A percentile compares a stretch with the other conserved stretches of the same genome.
These are phyloP conservation scores for Aspergillus fumigatiaffinis DNA, from an alignment of 2,329 filamentous ascomycete genomes.

Conservation along the genomic window DNA sequence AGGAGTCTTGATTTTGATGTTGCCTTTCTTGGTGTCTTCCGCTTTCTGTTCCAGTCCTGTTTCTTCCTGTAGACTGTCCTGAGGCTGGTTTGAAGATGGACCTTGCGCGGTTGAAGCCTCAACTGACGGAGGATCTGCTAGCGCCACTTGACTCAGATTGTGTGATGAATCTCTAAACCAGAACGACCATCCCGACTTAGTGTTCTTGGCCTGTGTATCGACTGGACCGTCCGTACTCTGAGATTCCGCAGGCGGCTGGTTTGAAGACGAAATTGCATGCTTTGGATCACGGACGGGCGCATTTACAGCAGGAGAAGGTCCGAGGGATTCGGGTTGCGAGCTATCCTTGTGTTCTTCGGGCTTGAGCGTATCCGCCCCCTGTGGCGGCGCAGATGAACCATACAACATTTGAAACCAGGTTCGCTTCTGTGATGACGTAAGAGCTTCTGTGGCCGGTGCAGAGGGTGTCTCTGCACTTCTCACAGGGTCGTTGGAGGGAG, in stretches of 20 bases:
- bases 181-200: slow-evolving; percentile 38
- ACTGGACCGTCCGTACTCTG: slow-evolving; percentile 16
- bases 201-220: slow-evolving; percentile 16
- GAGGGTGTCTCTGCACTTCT: slow-evolving; percentile 10
- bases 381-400: slow-evolving; percentile 20
- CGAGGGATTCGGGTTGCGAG: neutral
- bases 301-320: slow-evolving; percentile 9
- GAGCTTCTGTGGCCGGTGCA: slow-evolving; percentile 9
- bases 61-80: slow-evolving; percentile 12
- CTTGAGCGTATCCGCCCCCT: slow-evolving; percentile 12
- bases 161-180: slow-evolving; percentile 37
- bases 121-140: slow-evolving; percentile 24
- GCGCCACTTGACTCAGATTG: slow-evolving; percentile 17
- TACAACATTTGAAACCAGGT: slow-evolving; percentile 47
- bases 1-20: slow-evolving; percentile 25
- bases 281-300: slow-evolving; percentile 7
- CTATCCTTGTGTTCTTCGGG: neutral
- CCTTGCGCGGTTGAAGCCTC: slow-evolving; percentile 21
- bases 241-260: slow-evolving; percentile 15
- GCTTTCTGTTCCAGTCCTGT: slow-evolving; percentile 20
- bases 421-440: slow-evolving; percentile 30
- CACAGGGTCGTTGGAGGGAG: slow-evolving; percentile 4
- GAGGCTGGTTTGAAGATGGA: slow-evolving; percentile 13
- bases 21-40: slow-evolving; percentile 26
- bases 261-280: slow-evolving; percentile 3